These are phyloP conservation scores for Zygoascus bituminiphila DNA, from an alignment of 805 yeast genomes.

Conservation along the genomic window DNA sequence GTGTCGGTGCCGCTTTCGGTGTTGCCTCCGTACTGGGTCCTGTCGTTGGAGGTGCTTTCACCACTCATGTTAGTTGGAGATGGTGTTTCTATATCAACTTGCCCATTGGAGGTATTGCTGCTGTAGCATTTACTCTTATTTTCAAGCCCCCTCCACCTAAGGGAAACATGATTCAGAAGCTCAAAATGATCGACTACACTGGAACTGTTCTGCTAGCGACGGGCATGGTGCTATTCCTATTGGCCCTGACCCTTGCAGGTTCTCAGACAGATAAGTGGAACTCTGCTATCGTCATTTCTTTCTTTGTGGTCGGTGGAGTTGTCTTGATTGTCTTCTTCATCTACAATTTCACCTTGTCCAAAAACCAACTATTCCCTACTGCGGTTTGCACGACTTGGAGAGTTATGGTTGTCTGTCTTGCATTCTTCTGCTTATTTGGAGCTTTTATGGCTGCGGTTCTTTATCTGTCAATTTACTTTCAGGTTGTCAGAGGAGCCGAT, in stretches of 20 bases:
- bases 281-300: slow-evolving; percentile 40
- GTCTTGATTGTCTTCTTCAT: slow-evolving; percentile 34
- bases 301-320: slow-evolving; percentile 37
- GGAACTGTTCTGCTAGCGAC: slow-evolving; percentile 35
- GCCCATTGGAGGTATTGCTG: slow-evolving; percentile 33
- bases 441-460: slow-evolving; percentile 38
- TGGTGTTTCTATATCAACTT: slow-evolving; percentile 43
- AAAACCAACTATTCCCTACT: slow-evolving; percentile 26
- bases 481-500: slow-evolving; percentile 35
- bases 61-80: slow-evolving; percentile 42
- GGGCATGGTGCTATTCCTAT: slow-evolving; percentile 38
- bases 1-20: slow-evolving; percentile 32
- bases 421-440: slow-evolving; percentile 36
- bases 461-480: slow-evolving; percentile 42
- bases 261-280: slow-evolving; percentile 37
- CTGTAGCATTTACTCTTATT: slow-evolving; percentile 20
- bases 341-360: slow-evolving; percentile 33
- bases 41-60: slow-evolving; percentile 45
- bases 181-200: slow-evolving; percentile 42
- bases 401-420: slow-evolving; percentile 25
- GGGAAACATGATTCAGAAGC: slow-evolving; percentile 32
- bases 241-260: slow-evolving; percentile 50
- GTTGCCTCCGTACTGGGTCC: slow-evolving; percentile 46
- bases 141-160: slow-evolving; percentile 35
- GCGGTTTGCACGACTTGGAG: slow-evolving; percentile 7